Evolutionary conservation across 2,329 filamentous ascomycete genomes (phyloP), one percentile per base, ranked within the genome.

Genomic region (Exserohilum rostratum): DNA sequence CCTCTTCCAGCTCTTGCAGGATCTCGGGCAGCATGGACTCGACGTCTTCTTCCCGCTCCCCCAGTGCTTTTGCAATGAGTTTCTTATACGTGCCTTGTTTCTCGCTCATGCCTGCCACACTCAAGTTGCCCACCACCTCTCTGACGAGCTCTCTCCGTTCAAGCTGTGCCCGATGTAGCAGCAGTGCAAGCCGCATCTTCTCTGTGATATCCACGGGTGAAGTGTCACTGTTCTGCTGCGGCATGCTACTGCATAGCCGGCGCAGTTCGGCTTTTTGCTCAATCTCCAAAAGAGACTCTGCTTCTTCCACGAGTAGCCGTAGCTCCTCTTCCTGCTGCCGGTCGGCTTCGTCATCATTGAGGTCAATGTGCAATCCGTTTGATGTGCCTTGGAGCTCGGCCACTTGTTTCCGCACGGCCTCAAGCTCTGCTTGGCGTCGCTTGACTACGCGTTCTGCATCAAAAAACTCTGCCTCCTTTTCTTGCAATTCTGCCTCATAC

Each of bases 401-500:
- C 31, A 88, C 82, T 60, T 87, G 83, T 53, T 85, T 82, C 11
- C 82, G 83, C 13, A 89, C 78, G 1, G 79, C 77, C 39, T 84
- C 82, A 3, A 91, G 80, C 69, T 93, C 90, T 29, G 83, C 81
- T 58, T 89, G 85, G 0, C 89, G 87, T 62, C 87, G 88, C 56
- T 74, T 74, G 18, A 78, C 75, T 1, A 82, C 77, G 3, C 79
- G 76, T 50, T 80, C 76, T 1, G 79, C 78, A 56, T 82, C 80
- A 9, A 71, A 66, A 0, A 76, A 68, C 55, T 82, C 80, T 3
- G 72, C 72, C 47, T 91, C 86, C 69, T 90, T 91, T 61, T 92
- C 89, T 47, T 84, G 82, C 65, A 90, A 85, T 70, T 93, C 89
- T 25, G 87, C 84, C 54, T 95, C 90, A 67, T 91, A 91, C 51